Percentiles rank a stretch among this genome's conserved stretches.
Evolutionary conservation across 345 rosid species (phyloP).

Genomic region (Hibiscus syriacus): DNA sequence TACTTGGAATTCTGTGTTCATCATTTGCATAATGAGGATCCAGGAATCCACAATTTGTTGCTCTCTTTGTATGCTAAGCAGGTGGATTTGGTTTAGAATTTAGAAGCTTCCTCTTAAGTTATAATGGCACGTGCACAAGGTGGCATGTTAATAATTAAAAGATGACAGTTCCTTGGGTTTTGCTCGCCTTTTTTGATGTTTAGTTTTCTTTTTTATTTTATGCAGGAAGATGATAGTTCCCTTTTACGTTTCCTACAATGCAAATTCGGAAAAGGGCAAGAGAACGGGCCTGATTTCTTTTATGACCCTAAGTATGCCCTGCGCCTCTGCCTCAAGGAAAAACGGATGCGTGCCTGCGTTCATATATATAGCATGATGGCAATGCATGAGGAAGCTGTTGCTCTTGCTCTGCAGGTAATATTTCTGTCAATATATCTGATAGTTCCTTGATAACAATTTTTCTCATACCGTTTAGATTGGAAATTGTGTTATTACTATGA

Average conservation of each 20-base stretch:
- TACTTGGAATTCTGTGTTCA: slow-evolving; percentile 92
- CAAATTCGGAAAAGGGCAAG: slow-evolving; percentile 91
- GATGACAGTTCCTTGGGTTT: slow-evolving; percentile 1
- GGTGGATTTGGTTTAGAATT: slow-evolving; percentile 37
- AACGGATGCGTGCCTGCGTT: slow-evolving; percentile 92
- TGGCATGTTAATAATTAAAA: neutral
- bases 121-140: neutral
- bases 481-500: neutral
- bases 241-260: too few species aligned
- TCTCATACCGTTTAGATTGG: neutral
- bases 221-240: slow-evolving; percentile 89
- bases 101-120: neutral
- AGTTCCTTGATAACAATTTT: neutral
- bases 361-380: slow-evolving; percentile 99
- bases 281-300: slow-evolving; percentile 87
- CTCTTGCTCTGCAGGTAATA: slow-evolving; percentile 91
- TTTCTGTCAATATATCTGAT: neutral
- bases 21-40: slow-evolving; percentile 87
- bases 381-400: slow-evolving; percentile 99
- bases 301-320: slow-evolving; percentile 97
- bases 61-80: slow-evolving; percentile 95
- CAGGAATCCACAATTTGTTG: slow-evolving; percentile 92
- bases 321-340: slow-evolving; percentile 95
- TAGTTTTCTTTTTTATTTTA: slow-evolving; percentile 14
- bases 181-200: neutral